Percentiles rank a stretch among this genome's conserved stretches.
Evolutionary conservation across 2,329 filamentous ascomycete genomes (phyloP).

Genomic region (Aspergillus phoenicis): DNA sequence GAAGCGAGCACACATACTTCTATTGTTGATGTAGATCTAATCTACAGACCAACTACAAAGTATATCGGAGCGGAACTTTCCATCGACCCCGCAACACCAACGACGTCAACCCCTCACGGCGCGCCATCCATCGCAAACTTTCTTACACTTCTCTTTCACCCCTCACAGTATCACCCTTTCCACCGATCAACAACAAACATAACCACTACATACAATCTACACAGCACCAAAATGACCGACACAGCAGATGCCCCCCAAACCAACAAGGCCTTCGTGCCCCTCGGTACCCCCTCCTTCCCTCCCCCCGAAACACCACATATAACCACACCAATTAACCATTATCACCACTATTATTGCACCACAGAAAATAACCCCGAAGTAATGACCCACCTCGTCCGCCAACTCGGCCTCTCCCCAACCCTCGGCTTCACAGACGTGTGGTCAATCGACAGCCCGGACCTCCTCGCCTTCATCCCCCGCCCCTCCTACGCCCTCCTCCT

Average conservation of each 20-base stretch:
- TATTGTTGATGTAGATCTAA: not conserved
- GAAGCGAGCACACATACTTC: too few relatives aligned
- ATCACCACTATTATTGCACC: too few relatives aligned
- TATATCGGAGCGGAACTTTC: not conserved
- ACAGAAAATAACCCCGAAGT: conserved; percentile 79
- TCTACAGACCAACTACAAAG: not conserved
- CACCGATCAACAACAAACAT: not conserved
- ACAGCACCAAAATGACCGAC: conserved; percentile 30
- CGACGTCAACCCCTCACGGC: conserved; percentile 14
- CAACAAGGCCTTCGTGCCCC: conserved; percentile 53
- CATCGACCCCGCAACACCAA: conserved; percentile 16
- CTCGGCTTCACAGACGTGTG: conserved; percentile 89
- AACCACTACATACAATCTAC: conserved; percentile 19
- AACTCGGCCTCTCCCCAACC: conserved; percentile 76
- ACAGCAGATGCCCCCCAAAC: conserved; percentile 41
- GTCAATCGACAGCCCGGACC: conserved; percentile 80
- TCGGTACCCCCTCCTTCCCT: conserved; percentile 37
- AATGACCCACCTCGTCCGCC: conserved; percentile 79
- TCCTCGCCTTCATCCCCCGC: conserved; percentile 83
- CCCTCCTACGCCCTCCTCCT: conserved; percentile 86
- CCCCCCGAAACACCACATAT: conserved; percentile 4
- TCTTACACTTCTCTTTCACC: not conserved
- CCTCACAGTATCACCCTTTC: not conserved
- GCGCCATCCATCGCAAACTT: not conserved
- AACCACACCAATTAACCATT: conserved; percentile 10